Base-by-base conservation (phyloP, 768 basidiomycete genomes). In the Tricholoma saponaceum region DNA sequence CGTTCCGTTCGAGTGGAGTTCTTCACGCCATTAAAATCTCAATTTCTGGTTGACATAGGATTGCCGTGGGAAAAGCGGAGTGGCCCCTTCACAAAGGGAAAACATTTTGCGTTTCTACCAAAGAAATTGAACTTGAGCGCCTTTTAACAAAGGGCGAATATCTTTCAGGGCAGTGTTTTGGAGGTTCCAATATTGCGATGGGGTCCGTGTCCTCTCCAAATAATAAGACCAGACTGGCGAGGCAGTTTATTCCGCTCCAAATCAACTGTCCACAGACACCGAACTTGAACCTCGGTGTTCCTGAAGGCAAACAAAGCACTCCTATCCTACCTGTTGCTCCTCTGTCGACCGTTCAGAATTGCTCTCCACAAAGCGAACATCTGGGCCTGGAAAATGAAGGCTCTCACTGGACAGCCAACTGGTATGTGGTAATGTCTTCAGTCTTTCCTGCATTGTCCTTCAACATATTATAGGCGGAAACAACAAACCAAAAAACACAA, bases 401-500 rank as follows among this genome's bases (percentile, higher is more conserved):
- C 41, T 75, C 76, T 14, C 80, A 78, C 64, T 91, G 89, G 88
- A 81, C 81, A 9, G 89, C 80, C 14, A 87, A 87, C 65, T 89
- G 89, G 89, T 87, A 58, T 43, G 46, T 4, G 16, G 4, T 28
- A 30, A 12, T 9, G 6, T 50, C 26, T 25, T 26, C 16, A 26
- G 14, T 25, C 46, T 28, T 50, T 4, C 8, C 16, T n/a, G 7
- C 26, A 54, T 4, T 32, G 41, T 26, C 41, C 22, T 44, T 57
- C 37, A 41, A 51, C 35, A 44, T 46, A 50, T 37, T 23, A 5
- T 56, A 91, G 92, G 90, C 81, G 92, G 35, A 89, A 86, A 63
- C 82, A 82, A 53, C 83, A 86, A 64, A 72, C 71, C 4, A 90
- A 79, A 74, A 94, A 94, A 70, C 82, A 92, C 63, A 89, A 90